phyloP scores from a whole-genome alignment of 805 yeast species.

The Sugiyamaella valdiviana region DNA sequence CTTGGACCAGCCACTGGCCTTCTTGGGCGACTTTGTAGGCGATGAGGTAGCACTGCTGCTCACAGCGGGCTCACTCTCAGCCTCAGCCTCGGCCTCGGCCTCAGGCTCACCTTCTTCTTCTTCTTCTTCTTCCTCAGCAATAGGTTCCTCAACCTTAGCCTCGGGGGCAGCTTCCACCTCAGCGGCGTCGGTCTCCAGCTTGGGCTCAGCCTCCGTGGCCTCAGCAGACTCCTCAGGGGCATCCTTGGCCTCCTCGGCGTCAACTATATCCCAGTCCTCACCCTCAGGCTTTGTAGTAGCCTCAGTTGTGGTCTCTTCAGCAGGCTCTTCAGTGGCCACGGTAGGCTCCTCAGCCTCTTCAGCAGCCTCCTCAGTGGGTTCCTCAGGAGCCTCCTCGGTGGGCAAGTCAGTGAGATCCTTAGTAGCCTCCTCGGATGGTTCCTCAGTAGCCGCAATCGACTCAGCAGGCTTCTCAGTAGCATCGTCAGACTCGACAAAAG shows the following conservation, averaged over 20 bases:
- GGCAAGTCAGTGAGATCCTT: slow-evolving; percentile 20
- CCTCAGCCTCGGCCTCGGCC: slow-evolving; percentile 13
- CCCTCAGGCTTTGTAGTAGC: not conserved
- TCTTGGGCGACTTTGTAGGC: slow-evolving; percentile 2
- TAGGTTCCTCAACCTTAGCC: too few species aligned
- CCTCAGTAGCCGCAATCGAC: slow-evolving; percentile 11
- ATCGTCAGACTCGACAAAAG: slow-evolving; percentile 14
- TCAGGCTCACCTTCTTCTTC: slow-evolving; percentile 15
- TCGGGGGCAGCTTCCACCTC: not conserved
- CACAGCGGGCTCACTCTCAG: not conserved
- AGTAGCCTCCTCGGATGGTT: slow-evolving; percentile 19
- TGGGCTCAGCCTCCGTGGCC: not conserved
- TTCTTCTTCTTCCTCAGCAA: not conserved
- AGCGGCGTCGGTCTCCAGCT: not conserved
- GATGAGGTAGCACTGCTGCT: not conserved
- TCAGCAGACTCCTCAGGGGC: slow-evolving; percentile 2
- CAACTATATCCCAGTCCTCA: slow-evolving; percentile 5
- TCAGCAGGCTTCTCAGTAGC: slow-evolving; percentile 20
- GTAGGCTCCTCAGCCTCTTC: not conserved
- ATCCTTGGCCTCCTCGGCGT: slow-evolving; percentile 11
- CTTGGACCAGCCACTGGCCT: not conserved
- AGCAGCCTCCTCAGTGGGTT: not conserved
- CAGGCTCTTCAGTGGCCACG: not conserved
- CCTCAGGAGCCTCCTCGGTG: slow-evolving; percentile 21
- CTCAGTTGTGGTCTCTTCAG: not conserved